A percentile compares a stretch with the other conserved stretches of the same genome.
phyloP scores from a whole-genome alignment of 129 eudicot genomes.

The Ambrosia artemisiifolia region DNA sequence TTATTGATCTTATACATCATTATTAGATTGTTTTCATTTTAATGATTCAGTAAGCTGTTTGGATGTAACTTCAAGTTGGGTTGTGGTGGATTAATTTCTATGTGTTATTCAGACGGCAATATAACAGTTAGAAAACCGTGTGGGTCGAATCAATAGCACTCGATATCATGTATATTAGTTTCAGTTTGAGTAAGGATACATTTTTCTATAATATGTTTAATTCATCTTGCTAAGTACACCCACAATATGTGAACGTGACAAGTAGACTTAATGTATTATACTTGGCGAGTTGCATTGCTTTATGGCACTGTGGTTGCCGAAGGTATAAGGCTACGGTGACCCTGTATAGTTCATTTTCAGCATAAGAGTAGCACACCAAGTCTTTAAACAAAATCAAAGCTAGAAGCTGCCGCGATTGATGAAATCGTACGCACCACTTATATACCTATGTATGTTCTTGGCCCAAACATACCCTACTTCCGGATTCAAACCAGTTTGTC shows the following conservation, averaged over 20 bases:
- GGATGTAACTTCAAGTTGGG: background rate
- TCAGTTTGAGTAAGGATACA: background rate
- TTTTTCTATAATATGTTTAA: background rate
- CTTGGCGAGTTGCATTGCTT: background rate
- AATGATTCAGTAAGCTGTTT: background rate
- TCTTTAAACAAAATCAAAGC: too few relatives aligned
- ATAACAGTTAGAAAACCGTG: background rate
- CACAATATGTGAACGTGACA: background rate
- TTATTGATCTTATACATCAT: background rate
- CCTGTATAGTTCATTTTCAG: too few relatives aligned
- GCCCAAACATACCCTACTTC: too few relatives aligned
- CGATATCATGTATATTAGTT: background rate
- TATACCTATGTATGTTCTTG: too few relatives aligned
- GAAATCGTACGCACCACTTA: too few relatives aligned
- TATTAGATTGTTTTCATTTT: slow-evolving; percentile 10
- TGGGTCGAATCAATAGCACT: background rate
- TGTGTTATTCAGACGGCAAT: background rate
- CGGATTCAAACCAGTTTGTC: too few relatives aligned
- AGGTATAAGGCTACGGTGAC: too few relatives aligned
- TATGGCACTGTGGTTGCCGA: background rate
- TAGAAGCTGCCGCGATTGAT: too few relatives aligned
- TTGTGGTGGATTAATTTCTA: background rate
- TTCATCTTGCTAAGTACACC: background rate
- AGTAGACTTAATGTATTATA: background rate
- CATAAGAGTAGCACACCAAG: too few relatives aligned